Percentiles rank a stretch among this genome's conserved stretches.
These are phyloP conservation scores for Adansonia madagascariensis DNA, from an alignment of 441 rosid species.

Conservation along the genomic window DNA sequence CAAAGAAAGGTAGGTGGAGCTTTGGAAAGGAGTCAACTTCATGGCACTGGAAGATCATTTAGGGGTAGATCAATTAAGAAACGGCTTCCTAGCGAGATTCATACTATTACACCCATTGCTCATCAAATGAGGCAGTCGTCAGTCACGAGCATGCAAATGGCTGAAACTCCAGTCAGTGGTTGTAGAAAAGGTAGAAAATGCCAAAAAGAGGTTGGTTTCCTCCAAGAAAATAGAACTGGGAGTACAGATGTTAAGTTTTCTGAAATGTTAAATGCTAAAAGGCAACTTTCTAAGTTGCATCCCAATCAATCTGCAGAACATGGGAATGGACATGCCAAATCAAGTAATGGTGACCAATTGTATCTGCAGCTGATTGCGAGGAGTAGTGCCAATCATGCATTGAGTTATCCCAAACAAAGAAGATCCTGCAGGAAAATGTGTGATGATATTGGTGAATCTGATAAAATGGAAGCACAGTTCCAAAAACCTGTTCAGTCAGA, in stretches of 20 bases:
- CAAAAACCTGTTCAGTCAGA: conserved; percentile 27
- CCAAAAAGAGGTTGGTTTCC: conserved; percentile 24
- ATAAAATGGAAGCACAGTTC: conserved; percentile 32
- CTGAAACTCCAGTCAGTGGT: conserved; percentile 30
- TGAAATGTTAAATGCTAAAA: conserved; percentile 30
- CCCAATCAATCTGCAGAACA: conserved; percentile 19
- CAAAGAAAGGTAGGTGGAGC: conserved; percentile 25
- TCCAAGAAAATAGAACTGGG: conserved; percentile 31
- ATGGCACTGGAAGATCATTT: conserved; percentile 31
- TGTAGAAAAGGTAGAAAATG: conserved; percentile 28
- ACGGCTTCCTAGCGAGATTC: conserved; percentile 30
- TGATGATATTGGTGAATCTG: conserved; percentile 35
- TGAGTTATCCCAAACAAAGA: conserved; percentile 49
- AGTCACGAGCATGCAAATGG: conserved; percentile 28
- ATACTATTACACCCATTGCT: conserved; percentile 42
- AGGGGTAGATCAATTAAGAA: conserved; percentile 38
- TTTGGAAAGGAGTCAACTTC: conserved; percentile 32
- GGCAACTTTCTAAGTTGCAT: conserved; percentile 25
- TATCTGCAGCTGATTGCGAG: conserved; percentile 25
- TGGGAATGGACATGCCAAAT: conserved; percentile 23
- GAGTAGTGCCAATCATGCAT: conserved; percentile 27
- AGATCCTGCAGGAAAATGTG: conserved; percentile 52
- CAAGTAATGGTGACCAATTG: conserved; percentile 22
- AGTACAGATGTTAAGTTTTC: conserved; percentile 25
- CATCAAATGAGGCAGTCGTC: conserved; percentile 48